Percentiles rank a stretch among this genome's conserved stretches.
These are phyloP conservation scores for Eragrostis nindensis DNA, from an alignment of 176 grass and related monocot genomes.

Conservation along the genomic window DNA sequence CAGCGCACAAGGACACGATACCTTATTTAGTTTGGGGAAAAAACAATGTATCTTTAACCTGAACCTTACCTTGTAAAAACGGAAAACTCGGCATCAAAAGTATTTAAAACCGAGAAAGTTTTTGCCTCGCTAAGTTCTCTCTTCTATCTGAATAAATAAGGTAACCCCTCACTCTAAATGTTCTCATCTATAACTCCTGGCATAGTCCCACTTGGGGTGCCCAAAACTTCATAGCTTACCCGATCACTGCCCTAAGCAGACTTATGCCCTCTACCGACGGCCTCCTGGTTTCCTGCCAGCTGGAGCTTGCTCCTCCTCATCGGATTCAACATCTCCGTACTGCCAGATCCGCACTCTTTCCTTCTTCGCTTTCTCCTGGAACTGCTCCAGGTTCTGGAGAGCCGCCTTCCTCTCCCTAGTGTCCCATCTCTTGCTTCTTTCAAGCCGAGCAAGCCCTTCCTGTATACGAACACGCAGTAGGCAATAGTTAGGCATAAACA, in stretches of 20 bases:
- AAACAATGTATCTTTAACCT: slow-evolving; percentile 60
- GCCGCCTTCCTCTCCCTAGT: slow-evolving; percentile 60
- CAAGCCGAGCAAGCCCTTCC: slow-evolving; percentile 82
- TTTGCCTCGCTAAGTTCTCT: slow-evolving; percentile 39
- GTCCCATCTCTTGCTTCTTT: slow-evolving; percentile 86
- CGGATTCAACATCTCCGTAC: slow-evolving; percentile 72
- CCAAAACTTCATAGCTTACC: slow-evolving; percentile 60
- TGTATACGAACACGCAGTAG: slow-evolving; percentile 33
- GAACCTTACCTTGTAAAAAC: slow-evolving; percentile 43
- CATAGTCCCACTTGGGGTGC: slow-evolving; percentile 24
- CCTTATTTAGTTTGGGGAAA: slow-evolving; percentile 56
- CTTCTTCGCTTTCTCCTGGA: slow-evolving; percentile 81
- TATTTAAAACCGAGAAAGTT: slow-evolving; percentile 45
- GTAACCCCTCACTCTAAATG: slow-evolving; percentile 32
- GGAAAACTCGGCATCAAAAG: slow-evolving; percentile 30
- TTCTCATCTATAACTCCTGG: slow-evolving; percentile 48
- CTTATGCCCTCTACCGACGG: slow-evolving; percentile 47
- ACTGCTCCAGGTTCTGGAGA: slow-evolving; percentile 72
- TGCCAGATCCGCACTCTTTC: slow-evolving; percentile 64
- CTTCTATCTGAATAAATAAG: slow-evolving; percentile 55
- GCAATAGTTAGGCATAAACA: not conserved
- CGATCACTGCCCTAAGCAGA: not conserved
- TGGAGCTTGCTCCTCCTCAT: slow-evolving; percentile 70
- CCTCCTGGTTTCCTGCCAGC: slow-evolving; percentile 57
- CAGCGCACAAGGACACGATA: slow-evolving; percentile 27